These are phyloP conservation scores for Nyssa sinensis DNA, from an alignment of 148 eudicot species.

Conservation along the genomic window DNA sequence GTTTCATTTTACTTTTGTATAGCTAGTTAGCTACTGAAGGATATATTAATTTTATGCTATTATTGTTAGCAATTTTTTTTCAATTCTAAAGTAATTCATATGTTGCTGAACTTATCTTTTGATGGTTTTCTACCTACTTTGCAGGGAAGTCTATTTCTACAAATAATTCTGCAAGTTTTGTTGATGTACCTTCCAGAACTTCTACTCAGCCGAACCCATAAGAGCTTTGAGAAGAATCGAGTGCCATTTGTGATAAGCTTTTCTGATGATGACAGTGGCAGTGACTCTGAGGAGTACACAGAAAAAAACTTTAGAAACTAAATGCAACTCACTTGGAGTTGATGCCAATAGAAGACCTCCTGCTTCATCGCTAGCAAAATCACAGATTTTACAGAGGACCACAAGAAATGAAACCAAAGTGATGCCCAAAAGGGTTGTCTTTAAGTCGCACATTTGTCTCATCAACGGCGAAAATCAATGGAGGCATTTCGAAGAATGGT, in stretches of 20 bases:
- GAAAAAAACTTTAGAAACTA: constrained; percentile 15
- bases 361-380: constrained; percentile 27
- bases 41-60: not conserved
- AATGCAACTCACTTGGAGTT: constrained; percentile 17
- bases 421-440: constrained; percentile 36
- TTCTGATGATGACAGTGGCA: constrained; percentile 76
- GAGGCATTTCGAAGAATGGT: constrained; percentile 29
- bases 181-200: constrained; percentile 25
- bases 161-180: constrained; percentile 18
- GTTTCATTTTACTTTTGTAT: not conserved
- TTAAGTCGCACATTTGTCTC: constrained; percentile 34
- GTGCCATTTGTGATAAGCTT: constrained; percentile 68
- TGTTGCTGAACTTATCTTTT: constrained; percentile 15
- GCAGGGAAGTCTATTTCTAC: constrained; percentile 36
- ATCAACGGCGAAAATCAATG: constrained; percentile 37
- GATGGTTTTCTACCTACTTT: constrained; percentile 12
- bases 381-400: constrained; percentile 19
- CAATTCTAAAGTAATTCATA: constrained; percentile 3
- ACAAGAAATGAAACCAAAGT: constrained; percentile 31
- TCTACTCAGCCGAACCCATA: constrained; percentile 24
- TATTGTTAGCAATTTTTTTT: not conserved
- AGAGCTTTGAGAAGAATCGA: constrained; percentile 39
- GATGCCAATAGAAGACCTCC: constrained; percentile 33
- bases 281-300: constrained; percentile 49
- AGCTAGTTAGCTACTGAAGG: not conserved